These are phyloP conservation scores for Eucalyptus cloeziana DNA, from an alignment of 345 rosid species.

Conservation along the genomic window DNA sequence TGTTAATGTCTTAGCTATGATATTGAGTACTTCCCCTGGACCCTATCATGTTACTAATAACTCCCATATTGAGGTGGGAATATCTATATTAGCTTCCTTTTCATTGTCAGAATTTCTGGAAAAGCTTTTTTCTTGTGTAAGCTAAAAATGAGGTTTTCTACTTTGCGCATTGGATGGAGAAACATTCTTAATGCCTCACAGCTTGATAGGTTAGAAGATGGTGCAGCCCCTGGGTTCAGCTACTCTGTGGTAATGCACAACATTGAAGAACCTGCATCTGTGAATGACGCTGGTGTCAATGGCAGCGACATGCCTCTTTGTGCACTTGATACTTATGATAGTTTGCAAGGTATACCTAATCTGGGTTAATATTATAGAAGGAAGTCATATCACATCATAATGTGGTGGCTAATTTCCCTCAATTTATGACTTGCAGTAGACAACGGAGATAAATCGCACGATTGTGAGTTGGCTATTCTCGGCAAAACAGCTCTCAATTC, in stretches of 20 bases:
- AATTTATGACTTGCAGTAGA: slow-evolving; percentile 1
- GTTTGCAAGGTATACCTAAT: slow-evolving; percentile 33
- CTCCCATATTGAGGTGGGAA: neutral
- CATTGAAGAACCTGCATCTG: slow-evolving; percentile 7
- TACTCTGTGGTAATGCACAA: neutral
- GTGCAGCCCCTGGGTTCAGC: neutral
- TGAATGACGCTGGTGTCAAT: slow-evolving; percentile 9
- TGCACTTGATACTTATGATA: slow-evolving; percentile 58
- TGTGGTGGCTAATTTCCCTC: slow-evolving; percentile 2
- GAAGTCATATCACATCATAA: slow-evolving; percentile 23
- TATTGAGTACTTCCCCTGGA: neutral
- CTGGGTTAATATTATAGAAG: neutral
- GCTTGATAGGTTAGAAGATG: slow-evolving; percentile 43
- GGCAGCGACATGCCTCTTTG: slow-evolving; percentile 16
- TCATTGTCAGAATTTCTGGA: neutral
- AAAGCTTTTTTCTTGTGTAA: neutral
- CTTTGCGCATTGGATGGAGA: neutral
- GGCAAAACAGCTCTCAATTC: neutral
- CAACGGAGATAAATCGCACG: slow-evolving; percentile 19
- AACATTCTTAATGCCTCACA: slow-evolving; percentile 32
- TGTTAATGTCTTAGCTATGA: neutral
- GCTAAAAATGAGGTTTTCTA: neutral
- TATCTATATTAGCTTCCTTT: neutral
- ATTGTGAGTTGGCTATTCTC: slow-evolving; percentile 8
- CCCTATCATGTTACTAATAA: neutral